These are phyloP conservation scores for Brasenia schreberi DNA, from an alignment of 164 flowering plant genomes.

Conservation along the genomic window DNA sequence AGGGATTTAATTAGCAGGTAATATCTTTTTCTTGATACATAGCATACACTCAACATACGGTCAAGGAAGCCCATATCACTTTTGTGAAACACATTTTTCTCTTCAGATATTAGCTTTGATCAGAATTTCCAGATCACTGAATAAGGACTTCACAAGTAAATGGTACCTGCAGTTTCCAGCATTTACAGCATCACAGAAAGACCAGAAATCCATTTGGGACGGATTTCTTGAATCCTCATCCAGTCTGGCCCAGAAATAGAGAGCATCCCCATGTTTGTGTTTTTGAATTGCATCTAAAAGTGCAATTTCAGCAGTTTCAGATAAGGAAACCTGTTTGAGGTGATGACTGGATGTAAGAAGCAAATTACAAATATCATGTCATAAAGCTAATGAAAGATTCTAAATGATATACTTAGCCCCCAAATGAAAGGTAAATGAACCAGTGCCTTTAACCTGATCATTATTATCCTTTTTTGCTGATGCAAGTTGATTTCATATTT, in stretches of 20 bases:
- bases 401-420: too few species aligned
- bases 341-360: not conserved
- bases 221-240: conserved; percentile 74
- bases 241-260: conserved; percentile 91
- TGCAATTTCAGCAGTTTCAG: conserved; percentile 54
- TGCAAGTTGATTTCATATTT: too few species aligned
- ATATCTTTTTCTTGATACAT: too few species aligned
- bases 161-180: conserved; percentile 97
- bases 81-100: too few species aligned
- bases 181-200: conserved; percentile 92
- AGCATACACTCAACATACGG: too few species aligned
- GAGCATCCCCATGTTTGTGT: conserved; percentile 65
- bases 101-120: not conserved
- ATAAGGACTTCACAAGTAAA: not conserved
- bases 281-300: conserved; percentile 49
- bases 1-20: too few species aligned
- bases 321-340: conserved; percentile 48
- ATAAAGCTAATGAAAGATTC: too few species aligned
- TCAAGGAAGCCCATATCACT: too few species aligned
- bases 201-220: conserved; percentile 66
- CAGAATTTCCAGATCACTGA: not conserved
- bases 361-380: not conserved
- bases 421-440: too few species aligned
- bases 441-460: too few species aligned
- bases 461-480: too few species aligned